Evolutionary conservation across 2,329 filamentous ascomycete genomes (phyloP).

Genomic region (Trichoderma citrinoviride): DNA sequence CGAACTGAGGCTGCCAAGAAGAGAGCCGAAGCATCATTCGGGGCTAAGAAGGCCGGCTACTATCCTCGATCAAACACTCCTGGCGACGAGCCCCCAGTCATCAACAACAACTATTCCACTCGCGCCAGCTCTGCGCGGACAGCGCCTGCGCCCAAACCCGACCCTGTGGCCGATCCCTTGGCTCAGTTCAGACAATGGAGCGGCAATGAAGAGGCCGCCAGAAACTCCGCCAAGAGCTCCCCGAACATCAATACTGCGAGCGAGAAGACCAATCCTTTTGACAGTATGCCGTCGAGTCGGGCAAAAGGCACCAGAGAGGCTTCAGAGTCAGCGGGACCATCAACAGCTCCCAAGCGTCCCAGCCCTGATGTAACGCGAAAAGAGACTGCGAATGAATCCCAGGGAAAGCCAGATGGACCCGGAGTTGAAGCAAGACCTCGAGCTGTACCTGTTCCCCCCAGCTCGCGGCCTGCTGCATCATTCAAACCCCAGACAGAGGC

Average conservation of each 20-base stretch:
- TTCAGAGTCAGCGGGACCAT: conserved; percentile 26
- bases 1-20: conserved; percentile 53
- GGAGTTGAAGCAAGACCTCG: not conserved
- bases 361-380: conserved; percentile 35
- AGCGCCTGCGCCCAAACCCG: conserved; percentile 39
- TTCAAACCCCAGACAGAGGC: conserved; percentile 20
- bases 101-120: conserved; percentile 50
- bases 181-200: conserved; percentile 43
- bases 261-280: conserved; percentile 59
- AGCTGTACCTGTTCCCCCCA: conserved; percentile 9
- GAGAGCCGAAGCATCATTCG: conserved; percentile 56
- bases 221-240: conserved; percentile 53
- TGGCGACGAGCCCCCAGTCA: conserved; percentile 54
- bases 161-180: conserved; percentile 44
- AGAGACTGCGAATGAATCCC: conserved; percentile 19
- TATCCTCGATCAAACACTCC: conserved; percentile 47
- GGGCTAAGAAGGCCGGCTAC: conserved; percentile 49
- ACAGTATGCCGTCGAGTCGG: conserved; percentile 45
- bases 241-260: conserved; percentile 56
- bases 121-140: conserved; percentile 32
- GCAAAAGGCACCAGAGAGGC: conserved; percentile 43
- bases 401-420: not conserved
- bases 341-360: conserved; percentile 29
- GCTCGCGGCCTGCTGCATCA: conserved; percentile 2
- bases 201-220: conserved; percentile 33